Base-by-base conservation (phyloP, 768 basidiomycete genomes). In the Leucocoprinus leucothites region DNA sequence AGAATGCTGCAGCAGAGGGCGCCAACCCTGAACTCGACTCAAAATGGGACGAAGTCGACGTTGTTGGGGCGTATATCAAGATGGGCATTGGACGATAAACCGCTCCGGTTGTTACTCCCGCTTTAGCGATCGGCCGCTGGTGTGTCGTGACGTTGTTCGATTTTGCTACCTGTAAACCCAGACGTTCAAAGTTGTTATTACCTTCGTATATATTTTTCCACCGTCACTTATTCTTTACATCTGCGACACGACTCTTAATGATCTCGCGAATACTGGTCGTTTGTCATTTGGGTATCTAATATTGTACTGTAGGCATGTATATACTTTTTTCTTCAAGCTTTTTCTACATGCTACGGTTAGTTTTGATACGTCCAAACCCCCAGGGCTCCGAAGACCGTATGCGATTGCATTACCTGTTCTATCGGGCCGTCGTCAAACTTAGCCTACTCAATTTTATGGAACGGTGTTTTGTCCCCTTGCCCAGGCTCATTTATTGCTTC, bases 41-140 rank as follows among this genome's bases (percentile, higher is more conserved):
- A 51, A 71, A 87, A 66, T 97, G 94, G 85, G 85, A 89, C 41
- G 86, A 90, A 40, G 94, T 97, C 1, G 93, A 95, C 63, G 81
- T 96, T 5, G 86, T 89, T 1, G 94, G 93, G 21, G 94, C 92
- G 2, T 71, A 87, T 63, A 68, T 95, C 67, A 97, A 97, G 79
- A 89, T 96, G 90, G 90, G 90, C 22, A 78, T 92, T 51, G 74
- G 71, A 48, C 80, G 83, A 64, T 85, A 67, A 78, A 19, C 8
- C 24, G 9, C 21, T 18, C 11, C n/a, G n/a, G n/a, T n/a, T n/a
- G n/a, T n/a, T n/a, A n/a, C n/a, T n/a, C n/a, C n/a, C n/a, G n/a
- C n/a, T n/a, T n/a, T n/a, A n/a, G n/a, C n/a, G n/a, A n/a, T n/a
- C n/a, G n/a, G n/a, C n/a, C n/a, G n/a, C n/a, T n/a, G n/a, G n/a